Evolutionary conservation across 257 asterid genomes (phyloP), one percentile per base, ranked within the genome.

Genomic region (Apocynum venetum): DNA sequence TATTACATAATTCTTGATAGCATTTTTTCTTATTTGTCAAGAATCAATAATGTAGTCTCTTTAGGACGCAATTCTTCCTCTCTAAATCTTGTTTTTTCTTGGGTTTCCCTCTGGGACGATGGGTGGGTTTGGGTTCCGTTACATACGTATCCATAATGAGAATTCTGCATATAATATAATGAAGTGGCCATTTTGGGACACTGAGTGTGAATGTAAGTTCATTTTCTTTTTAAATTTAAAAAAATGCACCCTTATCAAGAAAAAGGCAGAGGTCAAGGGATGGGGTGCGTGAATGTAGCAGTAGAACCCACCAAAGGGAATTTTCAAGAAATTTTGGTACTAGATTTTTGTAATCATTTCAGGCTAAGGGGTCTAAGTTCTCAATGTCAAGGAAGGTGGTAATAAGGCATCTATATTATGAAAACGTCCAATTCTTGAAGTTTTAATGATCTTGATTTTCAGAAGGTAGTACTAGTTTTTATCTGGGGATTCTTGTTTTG

Each of bases 401-500:
- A 60, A 17, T 20, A 7, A 9, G 3, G 4, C 17, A 11, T 25
- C 5, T 2, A 0, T 8, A 31, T 25, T n/a, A 31, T 9, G n/a
- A 36, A 64, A 64, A 64, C 12, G 20, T 35, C 36, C 69, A 35
- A 1, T 35, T 64, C 69, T 64, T 64, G 46, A 12, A 36, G 20
- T 4, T 64, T 4, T 35, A 3, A 12, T 64, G 43, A 17, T 61
- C 68, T 35, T 31, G 43, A 31, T 12, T 61, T 31, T 5, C 19
- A n/a, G 65, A 10, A 59, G 38, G 1, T 57, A 0, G 65, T 15
- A 25, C 31, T 25, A n/a, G 0, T 25, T 51, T 65, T 19, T n/a
- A 8, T 75, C 48, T 73, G n/a, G n/a, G 72, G 64, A 19, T 48
- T 52, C 55, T 12, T 44, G 35, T 67, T 59, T 43, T 77, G 64